These are phyloP conservation scores for Drechslera avenae DNA, from an alignment of 2,329 filamentous ascomycete genomes.

Conservation along the genomic window DNA sequence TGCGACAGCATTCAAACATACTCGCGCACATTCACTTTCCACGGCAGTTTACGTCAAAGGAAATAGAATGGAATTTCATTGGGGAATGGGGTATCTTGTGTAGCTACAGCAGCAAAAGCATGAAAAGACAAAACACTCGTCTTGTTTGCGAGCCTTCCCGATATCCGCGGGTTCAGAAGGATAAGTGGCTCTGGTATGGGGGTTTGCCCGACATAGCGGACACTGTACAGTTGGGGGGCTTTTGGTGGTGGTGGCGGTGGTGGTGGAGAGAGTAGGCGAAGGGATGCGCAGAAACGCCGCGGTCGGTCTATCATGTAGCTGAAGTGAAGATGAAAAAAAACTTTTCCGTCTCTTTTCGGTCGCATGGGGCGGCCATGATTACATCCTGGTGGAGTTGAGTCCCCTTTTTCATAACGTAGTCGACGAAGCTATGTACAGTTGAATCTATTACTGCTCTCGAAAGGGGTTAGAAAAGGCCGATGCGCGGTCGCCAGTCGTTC, in stretches of 20 bases:
- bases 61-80: constrained; percentile 18
- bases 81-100: constrained; percentile 39
- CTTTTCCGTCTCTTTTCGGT: constrained; percentile 30
- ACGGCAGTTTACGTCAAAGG: too few relatives aligned
- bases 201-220: constrained; percentile 27
- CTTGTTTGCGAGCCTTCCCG: constrained; percentile 1
- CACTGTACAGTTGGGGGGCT: constrained; percentile 31
- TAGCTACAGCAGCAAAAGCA: constrained; percentile 27
- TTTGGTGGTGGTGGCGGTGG: constrained; percentile 14
- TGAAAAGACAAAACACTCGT: constrained; percentile 9
- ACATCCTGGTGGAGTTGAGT: constrained; percentile 31
- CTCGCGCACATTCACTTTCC: too few relatives aligned
- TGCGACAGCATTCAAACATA: too few relatives aligned
- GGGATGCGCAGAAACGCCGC: constrained; percentile 3
- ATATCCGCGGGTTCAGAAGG: constrained; percentile 4
- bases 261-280: constrained; percentile 3
- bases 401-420: constrained; percentile 17
- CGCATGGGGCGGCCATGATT: constrained; percentile 4
- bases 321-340: not conserved
- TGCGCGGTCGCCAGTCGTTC: constrained; percentile 73
- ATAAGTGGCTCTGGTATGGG: not conserved
- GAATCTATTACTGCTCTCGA: constrained; percentile 1
- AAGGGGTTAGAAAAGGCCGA: constrained; percentile 57
- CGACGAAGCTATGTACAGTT: constrained; percentile 28
- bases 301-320: constrained; percentile 9